Conservation (phyloP, 2,329 filamentous ascomycete genomes). For the Colletotrichum somersetense region DNA sequence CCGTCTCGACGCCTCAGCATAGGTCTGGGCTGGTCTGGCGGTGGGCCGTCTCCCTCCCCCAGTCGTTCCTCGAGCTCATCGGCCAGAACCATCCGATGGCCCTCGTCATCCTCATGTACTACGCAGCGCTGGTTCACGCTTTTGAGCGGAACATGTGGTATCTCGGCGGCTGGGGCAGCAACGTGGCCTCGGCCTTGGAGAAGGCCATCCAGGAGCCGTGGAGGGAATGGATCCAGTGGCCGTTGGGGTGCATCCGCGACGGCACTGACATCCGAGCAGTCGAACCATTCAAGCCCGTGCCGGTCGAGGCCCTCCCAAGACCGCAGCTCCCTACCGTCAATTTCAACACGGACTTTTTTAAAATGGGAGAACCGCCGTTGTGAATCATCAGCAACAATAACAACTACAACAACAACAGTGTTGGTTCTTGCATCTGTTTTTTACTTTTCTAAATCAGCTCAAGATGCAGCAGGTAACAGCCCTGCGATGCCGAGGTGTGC, state of each 20-base stretch:
- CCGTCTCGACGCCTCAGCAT: constrained; percentile 24
- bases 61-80: constrained; percentile 42
- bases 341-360: constrained; percentile 25
- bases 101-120: constrained; percentile 43
- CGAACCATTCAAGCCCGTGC: constrained; percentile 9
- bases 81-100: constrained; percentile 40
- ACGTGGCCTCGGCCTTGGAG: constrained; percentile 26
- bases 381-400: constrained; percentile 8
- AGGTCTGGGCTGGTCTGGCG: constrained; percentile 40
- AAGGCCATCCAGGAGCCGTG: constrained; percentile 38
- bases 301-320: background rate
- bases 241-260: constrained; percentile 33
- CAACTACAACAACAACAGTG: no score
- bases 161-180: constrained; percentile 29
- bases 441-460: background rate
- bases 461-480: background rate
- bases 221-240: constrained; percentile 39
- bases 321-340: constrained; percentile 1
- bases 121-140: constrained; percentile 40
- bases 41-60: constrained; percentile 43
- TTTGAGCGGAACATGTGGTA: constrained; percentile 40
- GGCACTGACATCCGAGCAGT: constrained; percentile 28
- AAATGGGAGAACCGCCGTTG: constrained; percentile 15
- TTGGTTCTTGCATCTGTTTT: background rate
- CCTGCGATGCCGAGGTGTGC: background rate